Conservation (phyloP, 192 early-diverging fungal genomes). For the Linnemannia exigua region DNA sequence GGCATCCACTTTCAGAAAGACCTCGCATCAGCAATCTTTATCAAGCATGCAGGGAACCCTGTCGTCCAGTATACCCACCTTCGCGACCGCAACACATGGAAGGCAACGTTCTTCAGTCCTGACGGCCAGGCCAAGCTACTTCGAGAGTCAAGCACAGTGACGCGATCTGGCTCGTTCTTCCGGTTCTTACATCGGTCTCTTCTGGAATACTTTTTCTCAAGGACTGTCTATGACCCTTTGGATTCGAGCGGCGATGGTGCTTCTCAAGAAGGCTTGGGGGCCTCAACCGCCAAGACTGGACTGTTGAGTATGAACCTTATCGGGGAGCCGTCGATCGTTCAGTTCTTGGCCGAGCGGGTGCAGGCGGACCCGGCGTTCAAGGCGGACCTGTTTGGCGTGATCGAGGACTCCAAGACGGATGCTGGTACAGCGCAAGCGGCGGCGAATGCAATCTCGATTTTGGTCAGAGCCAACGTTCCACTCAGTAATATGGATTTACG, state of each 20-base stretch:
- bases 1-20: not conserved
- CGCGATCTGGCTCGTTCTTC: not conserved
- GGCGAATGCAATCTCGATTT: not conserved
- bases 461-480: not conserved
- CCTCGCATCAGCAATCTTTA: not conserved
- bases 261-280: no score
- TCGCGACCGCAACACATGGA: not conserved
- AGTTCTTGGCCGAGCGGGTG: not conserved
- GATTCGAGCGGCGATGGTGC: not conserved
- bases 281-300: not conserved
- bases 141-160: not conserved
- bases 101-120: not conserved
- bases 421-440: not conserved
- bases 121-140: not conserved
- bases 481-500: not conserved
- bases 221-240: not conserved
- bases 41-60: not conserved
- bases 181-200: not conserved
- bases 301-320: not conserved
- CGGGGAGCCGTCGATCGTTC: not conserved
- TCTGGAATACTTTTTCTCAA: not conserved
- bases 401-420: not conserved
- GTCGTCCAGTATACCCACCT: not conserved
- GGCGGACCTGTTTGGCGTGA: not conserved
- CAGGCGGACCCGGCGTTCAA: not conserved